Conservation (phyloP, 2,329 filamentous ascomycete species). For the Ophiostoma tasmaniense region DNA sequence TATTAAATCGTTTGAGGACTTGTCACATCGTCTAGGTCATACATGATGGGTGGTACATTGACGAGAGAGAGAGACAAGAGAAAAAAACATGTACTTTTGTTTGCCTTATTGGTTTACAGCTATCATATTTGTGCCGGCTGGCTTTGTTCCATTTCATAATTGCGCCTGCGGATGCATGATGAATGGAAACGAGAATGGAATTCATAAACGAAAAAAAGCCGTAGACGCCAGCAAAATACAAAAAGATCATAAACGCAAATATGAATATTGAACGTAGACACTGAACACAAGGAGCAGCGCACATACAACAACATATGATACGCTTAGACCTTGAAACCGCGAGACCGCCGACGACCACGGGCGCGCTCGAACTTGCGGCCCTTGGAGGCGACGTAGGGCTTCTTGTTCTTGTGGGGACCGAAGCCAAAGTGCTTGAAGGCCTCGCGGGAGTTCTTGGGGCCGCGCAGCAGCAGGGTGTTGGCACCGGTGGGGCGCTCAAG, state of each 20-base stretch:
- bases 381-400: conserved; percentile 96
- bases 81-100: neutral
- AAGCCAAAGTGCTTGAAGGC: conserved; percentile 99
- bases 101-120: neutral
- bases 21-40: neutral
- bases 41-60: neutral
- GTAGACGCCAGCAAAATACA: neutral
- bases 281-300: neutral
- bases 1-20: neutral
- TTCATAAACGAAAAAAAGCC: neutral
- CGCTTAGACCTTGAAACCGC: conserved; percentile 99
- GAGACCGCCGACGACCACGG: conserved; percentile 95
- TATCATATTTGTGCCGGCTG: neutral
- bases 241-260: neutral
- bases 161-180: neutral
- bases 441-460: conserved; percentile 97
- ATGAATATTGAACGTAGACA: neutral
- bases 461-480: conserved; percentile 95
- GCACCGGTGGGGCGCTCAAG: conserved; percentile 88
- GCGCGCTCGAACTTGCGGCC: conserved; percentile 99
- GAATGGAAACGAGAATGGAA: neutral
- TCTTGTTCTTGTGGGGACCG: conserved; percentile 98
- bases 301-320: neutral
- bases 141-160: neutral
- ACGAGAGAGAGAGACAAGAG: neutral